Evolutionary conservation across 768 basidiomycete genomes (phyloP), one percentile per base, ranked within the genome.

Genomic region (Psilocybe tampanensis): DNA sequence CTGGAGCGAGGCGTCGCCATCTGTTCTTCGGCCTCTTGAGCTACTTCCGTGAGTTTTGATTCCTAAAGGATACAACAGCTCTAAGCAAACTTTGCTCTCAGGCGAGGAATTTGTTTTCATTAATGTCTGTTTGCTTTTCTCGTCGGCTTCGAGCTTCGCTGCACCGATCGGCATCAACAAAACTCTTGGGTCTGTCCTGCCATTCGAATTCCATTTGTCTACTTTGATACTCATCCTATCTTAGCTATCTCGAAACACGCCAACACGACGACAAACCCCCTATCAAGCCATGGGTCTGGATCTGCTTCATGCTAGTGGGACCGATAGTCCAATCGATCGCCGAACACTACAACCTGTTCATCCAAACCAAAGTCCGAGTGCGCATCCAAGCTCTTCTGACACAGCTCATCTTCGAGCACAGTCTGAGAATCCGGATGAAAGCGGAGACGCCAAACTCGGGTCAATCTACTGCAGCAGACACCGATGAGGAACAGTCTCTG

Each of bases 381-480:
- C 57, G 59, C 9, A 22, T 52, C 2, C 83, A 89, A 64, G 76
- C 66, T 8, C 66, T 80, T 23, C 58, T 78, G 54, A 76, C 76
- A 1, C 73, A 80, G 58, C 72, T 78, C 22, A 64, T 79, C 22
- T 78, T 77, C 49, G 76, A 77, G 43, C 78, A 80, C 47, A 71
- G 76, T 3, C 76, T 92, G 17, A 79, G 86, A 32, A 82, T 90
- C 42, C 79, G 88, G 24, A 77, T 87, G 72, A 83, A 81, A 56
- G 79, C 85, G 26, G 74, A 73, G n/a, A n/a, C 29, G 5, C 29
- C 60, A 2, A 47, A 39, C 11, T 45, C 42, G 17, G 41, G 42
- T 13, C 13, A 15, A 39, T 48, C 57, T 8, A 53, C 45, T 21
- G 21, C 45, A n/a, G 24, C 43, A 9, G 21, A 17, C 18, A 2